These are phyloP conservation scores for Monsonia emarginata DNA, from an alignment of 441 rosid genomes.

Conservation along the genomic window DNA sequence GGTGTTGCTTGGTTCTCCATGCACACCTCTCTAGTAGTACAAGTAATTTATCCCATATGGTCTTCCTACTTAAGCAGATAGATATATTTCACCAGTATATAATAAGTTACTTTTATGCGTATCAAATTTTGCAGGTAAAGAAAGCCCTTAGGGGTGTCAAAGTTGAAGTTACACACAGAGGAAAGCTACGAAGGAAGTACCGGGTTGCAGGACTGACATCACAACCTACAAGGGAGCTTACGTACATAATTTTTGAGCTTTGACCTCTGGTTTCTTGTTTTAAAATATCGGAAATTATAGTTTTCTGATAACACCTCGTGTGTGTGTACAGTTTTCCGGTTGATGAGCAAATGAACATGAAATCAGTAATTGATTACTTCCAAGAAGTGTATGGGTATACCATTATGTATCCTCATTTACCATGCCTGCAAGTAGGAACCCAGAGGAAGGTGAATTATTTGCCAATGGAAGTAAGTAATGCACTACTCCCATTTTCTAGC, in stretches of 20 bases:
- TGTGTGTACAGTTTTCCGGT: constrained; percentile 29
- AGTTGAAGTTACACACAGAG: constrained; percentile 45
- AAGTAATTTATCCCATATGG: neutral
- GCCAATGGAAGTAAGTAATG: constrained; percentile 37
- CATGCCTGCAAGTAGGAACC: constrained; percentile 44
- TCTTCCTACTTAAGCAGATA: neutral
- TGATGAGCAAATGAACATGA: constrained; percentile 38
- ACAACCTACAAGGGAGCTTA: constrained; percentile 38
- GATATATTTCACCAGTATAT: neutral
- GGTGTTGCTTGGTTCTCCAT: neutral
- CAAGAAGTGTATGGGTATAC: constrained; percentile 34
- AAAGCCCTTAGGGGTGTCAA: constrained; percentile 46
- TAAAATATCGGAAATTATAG: neutral
- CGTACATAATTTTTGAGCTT: constrained; percentile 18
- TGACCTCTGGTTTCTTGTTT: neutral
- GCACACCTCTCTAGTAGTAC: neutral
- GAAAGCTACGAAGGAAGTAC: constrained; percentile 35
- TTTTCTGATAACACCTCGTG: neutral
- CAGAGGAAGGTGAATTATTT: constrained; percentile 34
- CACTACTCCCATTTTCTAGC: neutral
- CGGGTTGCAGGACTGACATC: constrained; percentile 36
- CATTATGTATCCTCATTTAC: constrained; percentile 30
- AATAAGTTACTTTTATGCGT: neutral
- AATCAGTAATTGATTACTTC: constrained; percentile 41
- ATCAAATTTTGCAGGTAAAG: constrained; percentile 28